These are phyloP conservation scores for Penicillium sp. DNA, from an alignment of 2,329 filamentous ascomycete genomes.

Conservation along the genomic window DNA sequence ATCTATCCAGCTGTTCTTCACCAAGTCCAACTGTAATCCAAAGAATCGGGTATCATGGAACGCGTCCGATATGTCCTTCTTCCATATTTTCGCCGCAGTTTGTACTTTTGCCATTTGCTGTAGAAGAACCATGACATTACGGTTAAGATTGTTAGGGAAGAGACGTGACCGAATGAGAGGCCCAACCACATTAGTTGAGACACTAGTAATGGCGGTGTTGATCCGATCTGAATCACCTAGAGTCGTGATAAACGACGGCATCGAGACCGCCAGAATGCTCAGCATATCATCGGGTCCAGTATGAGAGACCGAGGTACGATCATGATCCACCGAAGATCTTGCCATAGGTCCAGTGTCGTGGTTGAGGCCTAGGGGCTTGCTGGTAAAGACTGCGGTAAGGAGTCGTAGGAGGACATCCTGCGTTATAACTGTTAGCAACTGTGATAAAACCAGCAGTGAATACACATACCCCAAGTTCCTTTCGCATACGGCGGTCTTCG, in stretches of 20 bases:
- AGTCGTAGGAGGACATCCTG: conserved; percentile 86
- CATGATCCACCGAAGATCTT: conserved; percentile 44
- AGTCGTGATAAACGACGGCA: conserved; percentile 77
- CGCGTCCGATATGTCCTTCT: conserved; percentile 84
- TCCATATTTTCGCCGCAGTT: conserved; percentile 84
- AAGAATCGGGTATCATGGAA: conserved; percentile 92
- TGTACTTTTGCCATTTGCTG: conserved; percentile 74
- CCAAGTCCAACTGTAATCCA: conserved; percentile 61
- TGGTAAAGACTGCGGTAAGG: conserved; percentile 90
- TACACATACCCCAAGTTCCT: conserved; percentile 74
- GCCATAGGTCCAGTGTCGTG: conserved; percentile 52
- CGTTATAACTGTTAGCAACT: conserved; percentile 18
- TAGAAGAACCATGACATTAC: conserved; percentile 68
- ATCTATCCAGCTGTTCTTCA: conserved; percentile 74
- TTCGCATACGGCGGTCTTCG: conserved; percentile 86
- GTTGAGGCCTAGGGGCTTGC: conserved; percentile 71
- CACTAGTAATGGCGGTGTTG: conserved; percentile 70
- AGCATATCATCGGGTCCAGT: conserved; percentile 71
- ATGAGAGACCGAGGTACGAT: conserved; percentile 35
- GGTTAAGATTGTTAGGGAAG: conserved; percentile 81
- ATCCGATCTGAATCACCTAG: conserved; percentile 84
- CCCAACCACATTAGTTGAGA: conserved; percentile 78
- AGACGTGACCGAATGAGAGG: conserved; percentile 78
- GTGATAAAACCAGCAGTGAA: background rate
- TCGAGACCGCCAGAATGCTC: conserved; percentile 71